Base-by-base conservation (phyloP, 2,329 filamentous ascomycete species). In the Fusarium keratoplasticum region DNA sequence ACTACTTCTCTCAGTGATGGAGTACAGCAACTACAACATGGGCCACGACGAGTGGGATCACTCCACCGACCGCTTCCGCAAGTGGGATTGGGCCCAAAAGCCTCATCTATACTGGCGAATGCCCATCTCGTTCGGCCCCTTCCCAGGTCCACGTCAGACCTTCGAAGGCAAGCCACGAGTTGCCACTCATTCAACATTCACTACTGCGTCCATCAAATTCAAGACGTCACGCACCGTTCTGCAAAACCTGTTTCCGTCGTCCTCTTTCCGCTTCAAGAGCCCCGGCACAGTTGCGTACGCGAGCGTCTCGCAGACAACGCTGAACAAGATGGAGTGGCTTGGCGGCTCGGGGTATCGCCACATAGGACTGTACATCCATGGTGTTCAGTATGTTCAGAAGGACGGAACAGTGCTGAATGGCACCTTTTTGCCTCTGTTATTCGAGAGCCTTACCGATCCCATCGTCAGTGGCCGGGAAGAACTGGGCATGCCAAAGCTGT, bases 381-480 rank as follows among this genome's bases (percentile, higher is more conserved):
- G 88, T 2, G 87, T 92, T 7, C 80, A 89, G 72, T 91, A 90
- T 74, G 84, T 80, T 1, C 87, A 86, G 68, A 81, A 83, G 80
- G 87, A 80, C 69, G 88, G 89, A 1, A 81, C 82, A 0, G 79
- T 83, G 0, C 76, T 89, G 4, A 66, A 67, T 0, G 64, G 67
- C 0, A 69, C 67, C 4, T 67, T 67, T 18, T 2, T 69, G 10
- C 67, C 67, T 10, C 40, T 69, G 2, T 3, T 69, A 1, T 67
- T 61, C 18, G 67, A 69, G 4, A 67, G 20, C 1, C 80, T 89
- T 3, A 82, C 89, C 0, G 90, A 92, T 72, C 88, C 90, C 0
- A 91, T 92, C 55, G 79, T 91, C 2, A 88, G 86, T 18, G 89
- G 89, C 0, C 82, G 89, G 0, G 89, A 92, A 64, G 90, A 91